These are phyloP conservation scores for Penicillium daleae DNA, from an alignment of 495 filamentous ascomycete species.

Conservation along the genomic window DNA sequence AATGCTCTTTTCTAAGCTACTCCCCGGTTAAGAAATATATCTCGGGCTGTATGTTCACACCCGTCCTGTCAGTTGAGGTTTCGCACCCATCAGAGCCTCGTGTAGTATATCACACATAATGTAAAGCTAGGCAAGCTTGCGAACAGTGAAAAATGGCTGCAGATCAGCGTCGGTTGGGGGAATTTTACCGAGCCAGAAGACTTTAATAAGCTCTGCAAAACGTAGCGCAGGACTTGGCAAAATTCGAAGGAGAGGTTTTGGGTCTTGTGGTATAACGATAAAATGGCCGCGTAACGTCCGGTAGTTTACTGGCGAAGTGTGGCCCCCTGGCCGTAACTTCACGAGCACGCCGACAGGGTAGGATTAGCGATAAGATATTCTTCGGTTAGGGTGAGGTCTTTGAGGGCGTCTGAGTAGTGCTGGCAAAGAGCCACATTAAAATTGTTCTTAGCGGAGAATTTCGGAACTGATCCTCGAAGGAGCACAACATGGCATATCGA, in stretches of 20 bases:
- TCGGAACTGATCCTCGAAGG: too few species aligned
- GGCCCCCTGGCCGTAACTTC: neutral
- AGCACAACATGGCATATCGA: too few species aligned
- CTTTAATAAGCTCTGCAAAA: conserved; percentile 11
- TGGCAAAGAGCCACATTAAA: neutral
- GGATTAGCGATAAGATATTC: neutral
- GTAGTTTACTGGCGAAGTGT: neutral
- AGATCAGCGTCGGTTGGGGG: conserved; percentile 6
- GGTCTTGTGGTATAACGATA: conserved; percentile 21
- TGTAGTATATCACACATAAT: too few species aligned
- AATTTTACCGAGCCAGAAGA: conserved; percentile 6
- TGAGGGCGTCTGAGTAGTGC: neutral
- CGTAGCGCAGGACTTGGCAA: conserved; percentile 12
- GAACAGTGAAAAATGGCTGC: conserved; percentile 8
- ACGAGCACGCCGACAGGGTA: neutral
- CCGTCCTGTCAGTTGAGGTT: too few species aligned
- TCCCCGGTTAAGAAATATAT: too few species aligned
- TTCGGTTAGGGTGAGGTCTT: neutral
- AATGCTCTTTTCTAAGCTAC: too few species aligned
- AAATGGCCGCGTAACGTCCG: conserved; percentile 17
- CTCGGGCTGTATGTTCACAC: too few species aligned
- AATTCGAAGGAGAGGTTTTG: conserved; percentile 19
- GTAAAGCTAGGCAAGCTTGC: too few species aligned
- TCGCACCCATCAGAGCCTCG: too few species aligned
- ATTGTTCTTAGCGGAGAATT: neutral